Percentiles rank a stretch among this genome's conserved stretches.
These are phyloP conservation scores for Talaromyces amestolkiae DNA, from an alignment of 2,329 filamentous ascomycete genomes.

Conservation along the genomic window DNA sequence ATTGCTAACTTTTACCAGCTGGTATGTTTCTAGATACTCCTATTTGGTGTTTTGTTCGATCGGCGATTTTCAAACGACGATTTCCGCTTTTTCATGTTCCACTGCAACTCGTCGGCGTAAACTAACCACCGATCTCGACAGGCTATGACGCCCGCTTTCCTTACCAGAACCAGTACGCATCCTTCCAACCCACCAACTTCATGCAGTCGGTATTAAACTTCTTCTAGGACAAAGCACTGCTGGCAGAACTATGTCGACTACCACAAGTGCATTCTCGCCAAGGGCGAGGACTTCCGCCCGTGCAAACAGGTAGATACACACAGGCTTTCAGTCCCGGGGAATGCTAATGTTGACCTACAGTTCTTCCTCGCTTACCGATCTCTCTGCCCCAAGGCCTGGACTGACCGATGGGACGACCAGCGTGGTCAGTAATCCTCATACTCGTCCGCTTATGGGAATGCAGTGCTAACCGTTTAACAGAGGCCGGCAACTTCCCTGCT, in stretches of 20 bases:
- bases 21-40: constrained; percentile 41
- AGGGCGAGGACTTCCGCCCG: constrained; percentile 96
- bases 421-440: constrained; percentile 63
- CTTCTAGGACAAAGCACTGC: constrained; percentile 86
- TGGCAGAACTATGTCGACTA: constrained; percentile 99
- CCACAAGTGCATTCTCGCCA: constrained; percentile 98
- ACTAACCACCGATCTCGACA: constrained; percentile 38
- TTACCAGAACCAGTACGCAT: constrained; percentile 71
- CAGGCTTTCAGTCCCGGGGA: not conserved
- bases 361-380: constrained; percentile 97
- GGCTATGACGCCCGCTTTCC: constrained; percentile 99
- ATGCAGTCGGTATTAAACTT: not conserved
- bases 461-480: constrained; percentile 30
- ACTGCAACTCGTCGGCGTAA: constrained; percentile 6
- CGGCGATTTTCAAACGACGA: constrained; percentile 15
- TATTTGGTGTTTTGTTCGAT: constrained; percentile 26
- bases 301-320: constrained; percentile 78
- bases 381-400: constrained; percentile 94
- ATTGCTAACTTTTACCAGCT: constrained; percentile 48
- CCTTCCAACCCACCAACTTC: not conserved
- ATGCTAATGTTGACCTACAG: constrained; percentile 47
- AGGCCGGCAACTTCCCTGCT: constrained; percentile 57
- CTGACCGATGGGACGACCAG: constrained; percentile 93
- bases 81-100: constrained; percentile 24
- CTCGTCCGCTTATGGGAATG: not conserved